phyloP scores from a whole-genome alignment of 78 protist genomes.

The Dictyostelium firmibasis region DNA sequence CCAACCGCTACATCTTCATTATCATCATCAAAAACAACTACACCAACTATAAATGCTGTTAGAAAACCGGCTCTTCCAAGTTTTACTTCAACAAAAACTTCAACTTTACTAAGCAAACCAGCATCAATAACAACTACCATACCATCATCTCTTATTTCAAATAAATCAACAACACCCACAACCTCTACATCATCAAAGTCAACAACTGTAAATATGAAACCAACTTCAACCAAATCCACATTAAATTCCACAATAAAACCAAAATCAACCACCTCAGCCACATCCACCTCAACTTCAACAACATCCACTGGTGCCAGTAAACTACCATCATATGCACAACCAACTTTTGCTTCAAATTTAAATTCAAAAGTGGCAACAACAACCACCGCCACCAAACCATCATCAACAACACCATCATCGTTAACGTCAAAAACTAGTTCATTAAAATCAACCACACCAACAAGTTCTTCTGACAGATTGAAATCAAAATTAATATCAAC shows the following conservation, averaged over 20 bases:
- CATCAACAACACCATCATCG: not conserved
- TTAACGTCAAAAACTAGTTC: not conserved
- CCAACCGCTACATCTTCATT: not conserved
- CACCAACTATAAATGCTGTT: not conserved
- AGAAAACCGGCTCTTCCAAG: not conserved
- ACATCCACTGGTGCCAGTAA: not conserved
- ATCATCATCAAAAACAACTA: not conserved
- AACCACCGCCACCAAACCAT: not conserved
- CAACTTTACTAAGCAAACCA: not conserved
- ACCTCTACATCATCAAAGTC: not conserved
- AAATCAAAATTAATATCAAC: not conserved
- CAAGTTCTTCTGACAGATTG: not conserved
- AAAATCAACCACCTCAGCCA: not conserved
- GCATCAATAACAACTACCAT: not conserved
- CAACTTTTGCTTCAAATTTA: slow-evolving; percentile 11
- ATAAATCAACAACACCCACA: not conserved
- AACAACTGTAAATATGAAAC: not conserved
- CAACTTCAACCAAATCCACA: not conserved
- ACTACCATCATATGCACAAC: slow-evolving; percentile 18
- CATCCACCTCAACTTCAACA: not conserved
- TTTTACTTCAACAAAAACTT: not conserved
- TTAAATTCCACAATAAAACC: not conserved
- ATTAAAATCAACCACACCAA: not conserved
- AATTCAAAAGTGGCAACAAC: not conserved
- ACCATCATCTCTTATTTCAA: not conserved